Conservation (phyloP, 495 filamentous ascomycete species). For the Aspergillus baeticus region DNA sequence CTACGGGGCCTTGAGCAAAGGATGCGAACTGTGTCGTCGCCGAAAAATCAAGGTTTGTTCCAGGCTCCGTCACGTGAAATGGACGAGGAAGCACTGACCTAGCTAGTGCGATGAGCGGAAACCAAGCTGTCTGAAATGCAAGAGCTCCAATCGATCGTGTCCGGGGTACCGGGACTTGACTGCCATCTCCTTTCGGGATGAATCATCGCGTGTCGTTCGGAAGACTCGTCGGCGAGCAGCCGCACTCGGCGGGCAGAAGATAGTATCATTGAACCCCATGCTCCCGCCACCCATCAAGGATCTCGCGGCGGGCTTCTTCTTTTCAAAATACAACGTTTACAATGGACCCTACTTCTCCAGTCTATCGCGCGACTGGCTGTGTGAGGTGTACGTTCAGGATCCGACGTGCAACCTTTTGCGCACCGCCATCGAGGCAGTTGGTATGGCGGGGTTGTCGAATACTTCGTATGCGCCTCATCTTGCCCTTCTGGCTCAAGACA, state of each 20-base stretch:
- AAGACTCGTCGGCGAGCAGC: neutral
- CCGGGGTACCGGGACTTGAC: neutral
- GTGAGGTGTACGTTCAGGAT: neutral
- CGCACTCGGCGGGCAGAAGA: too few relatives aligned
- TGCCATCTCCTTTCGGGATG: neutral
- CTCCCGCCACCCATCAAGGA: too few relatives aligned
- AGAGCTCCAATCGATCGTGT: neutral
- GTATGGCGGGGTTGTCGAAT: neutral
- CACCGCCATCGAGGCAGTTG: neutral
- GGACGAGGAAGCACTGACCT: neutral
- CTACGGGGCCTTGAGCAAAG: neutral
- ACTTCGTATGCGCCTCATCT: neutral
- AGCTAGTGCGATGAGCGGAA: neutral
- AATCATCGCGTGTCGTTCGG: neutral
- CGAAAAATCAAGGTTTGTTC: neutral
- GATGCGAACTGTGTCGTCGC: neutral
- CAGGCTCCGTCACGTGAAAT: neutral
- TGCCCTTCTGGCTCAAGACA: neutral
- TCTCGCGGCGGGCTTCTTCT: neutral
- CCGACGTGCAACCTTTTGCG: neutral
- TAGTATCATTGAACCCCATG: too few relatives aligned
- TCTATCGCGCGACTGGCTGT: neutral
- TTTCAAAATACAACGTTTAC: neutral
- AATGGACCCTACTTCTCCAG: neutral
- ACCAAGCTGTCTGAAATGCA: neutral